These are phyloP conservation scores for Acrasis kona DNA, from an alignment of 78 protist species.

Conservation along the genomic window DNA sequence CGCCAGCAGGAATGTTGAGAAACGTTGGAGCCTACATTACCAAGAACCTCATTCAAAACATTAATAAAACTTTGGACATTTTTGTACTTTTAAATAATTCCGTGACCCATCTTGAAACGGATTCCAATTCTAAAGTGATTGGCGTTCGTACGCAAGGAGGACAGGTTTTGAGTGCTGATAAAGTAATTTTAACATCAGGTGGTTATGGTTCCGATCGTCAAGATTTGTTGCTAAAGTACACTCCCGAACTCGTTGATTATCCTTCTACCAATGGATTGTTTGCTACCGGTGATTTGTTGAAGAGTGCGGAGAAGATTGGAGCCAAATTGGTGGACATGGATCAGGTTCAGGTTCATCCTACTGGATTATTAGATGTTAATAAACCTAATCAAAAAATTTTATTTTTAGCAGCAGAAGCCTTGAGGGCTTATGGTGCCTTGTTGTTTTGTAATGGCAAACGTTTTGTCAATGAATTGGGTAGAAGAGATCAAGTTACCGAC, in stretches of 20 bases:
- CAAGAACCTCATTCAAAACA: neutral
- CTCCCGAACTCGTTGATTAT: slow-evolving; percentile 16
- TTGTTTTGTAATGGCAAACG: slow-evolving; percentile 43
- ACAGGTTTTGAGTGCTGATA: neutral
- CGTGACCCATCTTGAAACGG: neutral
- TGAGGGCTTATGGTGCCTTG: slow-evolving; percentile 75
- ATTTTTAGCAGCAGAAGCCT: slow-evolving; percentile 69
- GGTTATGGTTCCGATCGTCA: slow-evolving; percentile 35
- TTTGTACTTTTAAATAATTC: neutral
- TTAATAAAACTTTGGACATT: neutral
- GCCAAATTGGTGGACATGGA: slow-evolving; percentile 42
- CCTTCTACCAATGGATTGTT: slow-evolving; percentile 77
- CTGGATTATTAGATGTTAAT: slow-evolving; percentile 59
- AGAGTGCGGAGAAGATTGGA: slow-evolving; percentile 32
- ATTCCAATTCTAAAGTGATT: neutral
- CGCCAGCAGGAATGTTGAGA: slow-evolving; percentile 15
- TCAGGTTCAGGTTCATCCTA: slow-evolving; percentile 73
- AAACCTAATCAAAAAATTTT: slow-evolving; percentile 29
- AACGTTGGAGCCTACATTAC: slow-evolving; percentile 34
- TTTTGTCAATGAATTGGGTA: slow-evolving; percentile 59
- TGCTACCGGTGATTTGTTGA: slow-evolving; percentile 57
- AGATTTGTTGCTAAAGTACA: slow-evolving; percentile 15
- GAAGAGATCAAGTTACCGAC: slow-evolving; percentile 43
- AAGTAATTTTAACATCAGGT: slow-evolving; percentile 55
- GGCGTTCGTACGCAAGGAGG: neutral